A percentile compares a stretch with the other conserved stretches of the same genome.
These are phyloP conservation scores for Cenchrus purpureus DNA, from an alignment of 176 grass and related monocot genomes.

Conservation along the genomic window DNA sequence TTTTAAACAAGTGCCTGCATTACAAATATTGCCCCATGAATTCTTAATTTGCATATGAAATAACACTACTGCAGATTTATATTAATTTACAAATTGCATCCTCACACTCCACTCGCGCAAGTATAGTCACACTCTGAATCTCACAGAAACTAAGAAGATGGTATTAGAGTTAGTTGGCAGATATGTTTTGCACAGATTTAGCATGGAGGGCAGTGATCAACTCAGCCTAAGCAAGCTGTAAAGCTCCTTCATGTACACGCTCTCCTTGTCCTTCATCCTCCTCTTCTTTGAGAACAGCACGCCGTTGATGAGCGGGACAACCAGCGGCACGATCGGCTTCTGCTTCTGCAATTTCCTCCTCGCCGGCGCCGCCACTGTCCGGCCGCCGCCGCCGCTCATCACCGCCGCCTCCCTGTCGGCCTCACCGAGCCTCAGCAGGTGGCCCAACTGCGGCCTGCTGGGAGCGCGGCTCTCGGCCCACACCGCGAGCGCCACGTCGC, in stretches of 20 bases:
- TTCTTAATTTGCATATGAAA: conserved; percentile 19
- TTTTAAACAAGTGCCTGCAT: neutral
- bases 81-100: conserved; percentile 27
- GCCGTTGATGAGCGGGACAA: conserved; percentile 52
- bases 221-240: conserved; percentile 65
- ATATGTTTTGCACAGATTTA: neutral
- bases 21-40: neutral
- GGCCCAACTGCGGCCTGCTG: conserved; percentile 34
- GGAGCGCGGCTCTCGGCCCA: conserved; percentile 28
- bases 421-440: conserved; percentile 60
- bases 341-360: conserved; percentile 63
- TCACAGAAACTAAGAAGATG: neutral
- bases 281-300: conserved; percentile 65
- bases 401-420: conserved; percentile 34
- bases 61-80: neutral
- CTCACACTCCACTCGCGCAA: conserved; percentile 14
- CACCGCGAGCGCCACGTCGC: conserved; percentile 29
- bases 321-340: conserved; percentile 77
- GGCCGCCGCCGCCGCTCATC: neutral
- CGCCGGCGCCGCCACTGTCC: neutral
- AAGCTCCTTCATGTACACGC: conserved; percentile 64
- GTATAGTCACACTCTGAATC: neutral
- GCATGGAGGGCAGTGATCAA: neutral
- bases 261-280: conserved; percentile 52
- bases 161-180: neutral